Evolutionary conservation across 1,284 basidiomycete species (phyloP).

Genomic region (Meira miltonrushii): DNA sequence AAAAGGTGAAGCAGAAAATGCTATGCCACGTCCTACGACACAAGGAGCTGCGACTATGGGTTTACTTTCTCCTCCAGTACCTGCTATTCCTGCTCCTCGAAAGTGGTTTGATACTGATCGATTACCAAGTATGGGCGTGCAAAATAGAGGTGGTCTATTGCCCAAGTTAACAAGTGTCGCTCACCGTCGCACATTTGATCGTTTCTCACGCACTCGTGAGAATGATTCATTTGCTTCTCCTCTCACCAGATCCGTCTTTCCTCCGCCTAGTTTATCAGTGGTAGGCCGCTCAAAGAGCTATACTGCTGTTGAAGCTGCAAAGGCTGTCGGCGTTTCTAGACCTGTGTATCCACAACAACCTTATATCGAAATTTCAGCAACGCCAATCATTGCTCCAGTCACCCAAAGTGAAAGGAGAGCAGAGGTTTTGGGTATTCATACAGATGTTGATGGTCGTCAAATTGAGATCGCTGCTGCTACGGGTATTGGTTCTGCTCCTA

Average conservation of each 20-base stretch:
- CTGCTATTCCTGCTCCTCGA: background rate
- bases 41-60: slow-evolving; percentile 33
- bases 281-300: slow-evolving; percentile 12
- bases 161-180: background rate
- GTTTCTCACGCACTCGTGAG: background rate
- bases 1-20: background rate
- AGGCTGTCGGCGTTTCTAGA: background rate
- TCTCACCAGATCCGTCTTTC: background rate
- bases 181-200: background rate
- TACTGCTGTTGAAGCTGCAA: slow-evolving; percentile 4
- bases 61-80: slow-evolving; percentile 16
- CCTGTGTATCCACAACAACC: too few species aligned
- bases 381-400: background rate
- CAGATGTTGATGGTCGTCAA: slow-evolving; percentile 9
- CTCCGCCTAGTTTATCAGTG: background rate
- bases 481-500: slow-evolving; percentile 6
- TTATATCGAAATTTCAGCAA: background rate
- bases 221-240: slow-evolving; percentile 4
- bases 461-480: background rate
- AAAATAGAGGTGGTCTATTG: background rate
- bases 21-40: background rate
- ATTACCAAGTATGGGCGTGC: slow-evolving; percentile 1
- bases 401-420: slow-evolving; percentile 7
- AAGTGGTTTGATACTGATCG: slow-evolving; percentile 5
- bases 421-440: slow-evolving; percentile 7